These are phyloP conservation scores for Kwoniella europaea DNA, from an alignment of 768 basidiomycete species.

Conservation along the genomic window DNA sequence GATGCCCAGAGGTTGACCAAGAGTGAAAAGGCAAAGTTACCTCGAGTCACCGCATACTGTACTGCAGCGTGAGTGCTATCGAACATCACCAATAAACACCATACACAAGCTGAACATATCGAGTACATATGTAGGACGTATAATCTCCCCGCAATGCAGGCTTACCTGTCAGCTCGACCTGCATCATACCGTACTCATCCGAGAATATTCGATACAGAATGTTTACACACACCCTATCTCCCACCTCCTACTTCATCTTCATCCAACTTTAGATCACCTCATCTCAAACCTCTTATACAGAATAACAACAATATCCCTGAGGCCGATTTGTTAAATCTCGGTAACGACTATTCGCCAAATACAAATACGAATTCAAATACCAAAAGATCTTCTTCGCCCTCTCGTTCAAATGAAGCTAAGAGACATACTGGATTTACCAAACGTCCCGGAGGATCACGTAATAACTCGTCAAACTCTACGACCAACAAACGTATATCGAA, in stretches of 20 bases:
- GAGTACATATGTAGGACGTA: constrained; percentile 69
- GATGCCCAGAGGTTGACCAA: constrained; percentile 90
- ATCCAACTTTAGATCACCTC: constrained; percentile 49
- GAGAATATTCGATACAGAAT: constrained; percentile 80
- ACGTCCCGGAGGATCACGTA: constrained; percentile 55
- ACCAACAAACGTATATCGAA: background rate
- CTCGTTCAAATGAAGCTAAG: constrained; percentile 28
- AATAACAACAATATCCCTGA: constrained; percentile 36
- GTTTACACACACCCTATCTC: constrained; percentile 90
- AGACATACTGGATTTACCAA: constrained; percentile 53
- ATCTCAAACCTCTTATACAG: constrained; percentile 39
- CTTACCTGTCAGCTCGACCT: constrained; percentile 84
- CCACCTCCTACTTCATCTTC: constrained; percentile 58
- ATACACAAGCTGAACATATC: background rate
- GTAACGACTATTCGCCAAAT: constrained; percentile 10
- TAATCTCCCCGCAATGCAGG: constrained; percentile 81
- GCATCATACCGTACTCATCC: constrained; percentile 83
- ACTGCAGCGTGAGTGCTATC: constrained; percentile 73
- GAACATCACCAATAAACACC: too few relatives aligned
- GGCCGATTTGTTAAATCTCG: constrained; percentile 53
- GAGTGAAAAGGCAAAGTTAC: constrained; percentile 87
- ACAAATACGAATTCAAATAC: background rate
- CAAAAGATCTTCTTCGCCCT: constrained; percentile 18
- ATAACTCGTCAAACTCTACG: constrained; percentile 62
- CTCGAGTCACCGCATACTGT: constrained; percentile 94